A percentile compares a stretch with the other conserved stretches of the same genome.
Evolutionary conservation across 345 rosid genomes (phyloP).

Genomic region (Diplotaxis tenuifolia): DNA sequence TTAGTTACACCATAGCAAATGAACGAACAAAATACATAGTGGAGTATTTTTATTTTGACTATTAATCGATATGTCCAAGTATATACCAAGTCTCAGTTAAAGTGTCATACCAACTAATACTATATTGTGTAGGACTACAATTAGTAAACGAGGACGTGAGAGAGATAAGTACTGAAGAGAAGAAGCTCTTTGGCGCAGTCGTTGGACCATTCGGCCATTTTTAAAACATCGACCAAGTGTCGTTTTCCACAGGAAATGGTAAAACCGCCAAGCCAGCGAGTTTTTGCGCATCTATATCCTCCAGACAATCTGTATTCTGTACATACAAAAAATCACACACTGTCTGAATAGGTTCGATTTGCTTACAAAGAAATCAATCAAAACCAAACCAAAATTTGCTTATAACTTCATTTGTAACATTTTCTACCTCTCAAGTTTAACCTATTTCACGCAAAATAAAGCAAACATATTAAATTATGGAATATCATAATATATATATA

Average conservation of each 20-base stretch:
- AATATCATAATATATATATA: too few relatives aligned
- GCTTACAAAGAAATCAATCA: not conserved
- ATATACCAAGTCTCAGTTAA: not conserved
- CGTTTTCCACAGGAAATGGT: not conserved
- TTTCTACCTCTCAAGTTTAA: not conserved
- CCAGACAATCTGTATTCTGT: not conserved
- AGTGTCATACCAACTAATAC: not conserved
- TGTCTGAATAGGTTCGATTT: not conserved
- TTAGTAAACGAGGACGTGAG: not conserved
- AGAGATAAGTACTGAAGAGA: not conserved
- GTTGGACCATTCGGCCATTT: not conserved
- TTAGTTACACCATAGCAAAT: too few relatives aligned
- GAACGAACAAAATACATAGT: not conserved
- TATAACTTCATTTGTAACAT: not conserved
- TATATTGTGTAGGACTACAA: not conserved
- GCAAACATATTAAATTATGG: too few relatives aligned
- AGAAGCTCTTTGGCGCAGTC: not conserved
- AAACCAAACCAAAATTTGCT: not conserved
- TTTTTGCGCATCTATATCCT: not conserved
- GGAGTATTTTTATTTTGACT: not conserved
- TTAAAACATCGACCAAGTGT: not conserved
- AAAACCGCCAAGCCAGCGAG: not conserved
- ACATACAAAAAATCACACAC: not conserved
- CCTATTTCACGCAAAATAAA: not conserved
- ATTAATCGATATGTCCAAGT: not conserved